These are phyloP conservation scores for Babesia gibsoni DNA, from an alignment of 169 alveolate species.

Conservation along the genomic window DNA sequence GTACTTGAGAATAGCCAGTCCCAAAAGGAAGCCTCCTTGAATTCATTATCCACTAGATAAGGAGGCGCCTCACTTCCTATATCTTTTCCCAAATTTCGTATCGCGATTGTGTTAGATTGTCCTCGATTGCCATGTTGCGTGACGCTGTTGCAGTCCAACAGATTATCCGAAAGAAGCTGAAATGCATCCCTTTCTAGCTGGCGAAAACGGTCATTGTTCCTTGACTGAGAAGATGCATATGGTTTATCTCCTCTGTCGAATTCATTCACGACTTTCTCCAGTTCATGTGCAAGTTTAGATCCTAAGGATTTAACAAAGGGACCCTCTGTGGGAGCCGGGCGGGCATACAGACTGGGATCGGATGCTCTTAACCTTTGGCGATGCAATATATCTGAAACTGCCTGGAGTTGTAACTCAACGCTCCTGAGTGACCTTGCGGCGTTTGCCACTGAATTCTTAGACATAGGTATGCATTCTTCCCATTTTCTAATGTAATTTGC, in stretches of 20 bases:
- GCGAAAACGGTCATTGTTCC: not conserved
- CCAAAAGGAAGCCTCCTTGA: not conserved
- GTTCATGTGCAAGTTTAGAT: constrained; percentile 26
- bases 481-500: constrained; percentile 6
- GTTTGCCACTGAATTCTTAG: not conserved
- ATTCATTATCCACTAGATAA: constrained; percentile 3
- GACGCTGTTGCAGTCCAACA: constrained; percentile 3
- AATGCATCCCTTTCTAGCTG: constrained; percentile 29
- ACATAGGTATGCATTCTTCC: constrained; percentile 14
- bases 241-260: constrained; percentile 1
- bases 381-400: constrained; percentile 31
- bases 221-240: not conserved
- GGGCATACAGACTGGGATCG: not conserved
- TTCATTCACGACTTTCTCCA: constrained; percentile 29
- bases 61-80: constrained; percentile 15
- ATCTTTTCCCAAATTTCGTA: not conserved
- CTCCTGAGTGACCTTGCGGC: constrained; percentile 28
- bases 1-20: not conserved
- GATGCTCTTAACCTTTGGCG: constrained; percentile 9
- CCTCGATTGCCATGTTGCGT: not conserved
- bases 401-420: constrained; percentile 55
- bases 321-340: constrained; percentile 8
- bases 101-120: not conserved
- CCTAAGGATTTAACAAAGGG: constrained; percentile 41
- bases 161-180: constrained; percentile 17